Conservation (phyloP, 495 filamentous ascomycete genomes). For the Neurospora intermedia region DNA sequence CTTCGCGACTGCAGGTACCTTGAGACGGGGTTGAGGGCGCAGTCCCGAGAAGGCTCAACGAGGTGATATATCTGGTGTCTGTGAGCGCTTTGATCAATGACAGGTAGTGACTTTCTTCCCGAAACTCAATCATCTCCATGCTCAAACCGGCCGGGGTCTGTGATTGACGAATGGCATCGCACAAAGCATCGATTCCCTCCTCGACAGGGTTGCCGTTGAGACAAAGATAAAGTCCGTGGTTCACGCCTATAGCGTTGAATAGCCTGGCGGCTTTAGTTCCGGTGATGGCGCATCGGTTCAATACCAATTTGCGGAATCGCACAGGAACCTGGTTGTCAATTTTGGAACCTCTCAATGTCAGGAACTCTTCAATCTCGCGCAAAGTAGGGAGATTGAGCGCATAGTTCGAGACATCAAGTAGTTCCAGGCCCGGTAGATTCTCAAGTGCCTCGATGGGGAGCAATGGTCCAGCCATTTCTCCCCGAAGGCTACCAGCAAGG, state of each 20-base stretch:
- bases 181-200: slow-evolving; percentile 55
- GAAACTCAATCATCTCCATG: slow-evolving; percentile 78
- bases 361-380: slow-evolving; percentile 40
- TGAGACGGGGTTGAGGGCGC: slow-evolving; percentile 61
- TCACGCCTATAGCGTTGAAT: slow-evolving; percentile 57
- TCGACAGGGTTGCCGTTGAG: slow-evolving; percentile 78
- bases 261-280: slow-evolving; percentile 69
- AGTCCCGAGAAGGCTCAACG: slow-evolving; percentile 80
- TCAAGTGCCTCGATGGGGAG: slow-evolving; percentile 16
- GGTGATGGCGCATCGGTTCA: slow-evolving; percentile 73
- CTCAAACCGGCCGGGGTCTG: slow-evolving; percentile 61
- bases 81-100: slow-evolving; percentile 61
- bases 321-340: slow-evolving; percentile 52
- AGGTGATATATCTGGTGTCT: slow-evolving; percentile 59
- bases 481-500: slow-evolving; percentile 73
- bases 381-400: slow-evolving; percentile 44
- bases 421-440: slow-evolving; percentile 14
- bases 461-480: slow-evolving; percentile 34
- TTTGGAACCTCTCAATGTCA: slow-evolving; percentile 35
- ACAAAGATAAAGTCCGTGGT: slow-evolving; percentile 62
- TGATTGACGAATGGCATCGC: slow-evolving; percentile 52
- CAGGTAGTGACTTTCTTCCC: slow-evolving; percentile 65
- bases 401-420: slow-evolving; percentile 68
- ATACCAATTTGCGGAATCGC: slow-evolving; percentile 53
- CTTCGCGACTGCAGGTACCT: slow-evolving; percentile 44